Evolutionary conservation across 148 eudicot species (phyloP), one percentile per base, ranked within the genome.

Genomic region (Silene uniflora): DNA sequence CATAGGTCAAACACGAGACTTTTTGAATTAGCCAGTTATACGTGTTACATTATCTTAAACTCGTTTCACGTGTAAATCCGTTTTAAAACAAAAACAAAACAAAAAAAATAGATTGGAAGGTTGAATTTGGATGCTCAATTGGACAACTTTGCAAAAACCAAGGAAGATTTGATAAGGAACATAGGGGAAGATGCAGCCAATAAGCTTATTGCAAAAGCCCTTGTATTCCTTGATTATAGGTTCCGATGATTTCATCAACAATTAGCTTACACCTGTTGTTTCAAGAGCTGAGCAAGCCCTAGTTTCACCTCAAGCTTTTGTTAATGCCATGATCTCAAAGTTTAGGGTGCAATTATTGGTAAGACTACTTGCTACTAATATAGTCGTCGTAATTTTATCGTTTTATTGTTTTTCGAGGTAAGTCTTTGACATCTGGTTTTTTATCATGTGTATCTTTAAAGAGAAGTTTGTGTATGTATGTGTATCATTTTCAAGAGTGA

Each of bases 241-340:
- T 7, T 85, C 98, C 25, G 91, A 91, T 73, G 98, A 94, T 75
- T 91, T 94, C 86, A 90, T 91, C 79, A 94, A 90, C 86, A 91
- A 94, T 52, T 91, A 94, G 70, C 82, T 94, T 5, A 87, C 89
- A 0, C 97, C 98, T 8, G 64, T 86, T 29, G 17, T 87, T 59
- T 85, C 96, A 21, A 76, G 58, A 49, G 49, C 81, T 6, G 83
- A 82, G 72, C 94, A 83, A 67, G 61, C 70, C 17, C 12, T 84
- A 10, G 79, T 86, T 10, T 67, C 97, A 47, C 92, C 97, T 0
- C 80, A 90, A 55, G 62, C 68, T 18, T 94, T 94, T 27, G 86
- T 88, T 2, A 86, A 63, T 67, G 42, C 83, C 47, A 29, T 91
- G 86, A 85, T 94, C 25, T 81, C 90, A 6, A 89, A 78, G 80